A percentile compares a stretch with the other conserved stretches of the same genome.
phyloP scores from a whole-genome alignment of 129 eudicot species.

The Dittrichia graveolens region DNA sequence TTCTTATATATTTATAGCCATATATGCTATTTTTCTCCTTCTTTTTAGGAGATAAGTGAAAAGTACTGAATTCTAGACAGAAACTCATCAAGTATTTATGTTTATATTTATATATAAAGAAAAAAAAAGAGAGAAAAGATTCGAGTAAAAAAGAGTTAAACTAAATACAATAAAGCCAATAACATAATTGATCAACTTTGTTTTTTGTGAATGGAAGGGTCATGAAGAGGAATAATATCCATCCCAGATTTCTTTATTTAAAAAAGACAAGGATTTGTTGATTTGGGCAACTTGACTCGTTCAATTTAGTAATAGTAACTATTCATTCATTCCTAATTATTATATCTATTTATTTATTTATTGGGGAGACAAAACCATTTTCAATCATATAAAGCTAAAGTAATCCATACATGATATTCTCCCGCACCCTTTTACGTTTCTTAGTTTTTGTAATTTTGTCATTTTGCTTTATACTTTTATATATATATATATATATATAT shows the following conservation, averaged over 20 bases:
- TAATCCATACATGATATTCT: slow-evolving; percentile 8
- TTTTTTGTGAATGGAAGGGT: neutral
- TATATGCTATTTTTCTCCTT: too few relatives aligned
- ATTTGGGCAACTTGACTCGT: neutral
- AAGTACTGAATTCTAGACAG: too few relatives aligned
- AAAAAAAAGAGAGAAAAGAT: too few relatives aligned
- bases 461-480: slow-evolving; percentile 1
- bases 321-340: slow-evolving; percentile 1
- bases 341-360: slow-evolving; percentile 1
- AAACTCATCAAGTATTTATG: too few relatives aligned
- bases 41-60: too few relatives aligned
- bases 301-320: neutral
- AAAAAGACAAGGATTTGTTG: neutral
- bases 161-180: too few relatives aligned
- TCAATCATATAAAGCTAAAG: slow-evolving; percentile 5
- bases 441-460: slow-evolving; percentile 13
- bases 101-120: too few relatives aligned
- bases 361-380: slow-evolving; percentile 8
- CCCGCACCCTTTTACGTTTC: neutral
- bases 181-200: too few relatives aligned
- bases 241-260: neutral
- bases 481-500: too few relatives aligned
- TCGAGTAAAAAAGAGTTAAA: too few relatives aligned
- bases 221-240: slow-evolving; percentile 1
- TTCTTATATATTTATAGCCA: too few relatives aligned